phyloP scores from a whole-genome alignment of 2,329 filamentous ascomycete genomes.

The Myriosclerotinia curreyana region DNA sequence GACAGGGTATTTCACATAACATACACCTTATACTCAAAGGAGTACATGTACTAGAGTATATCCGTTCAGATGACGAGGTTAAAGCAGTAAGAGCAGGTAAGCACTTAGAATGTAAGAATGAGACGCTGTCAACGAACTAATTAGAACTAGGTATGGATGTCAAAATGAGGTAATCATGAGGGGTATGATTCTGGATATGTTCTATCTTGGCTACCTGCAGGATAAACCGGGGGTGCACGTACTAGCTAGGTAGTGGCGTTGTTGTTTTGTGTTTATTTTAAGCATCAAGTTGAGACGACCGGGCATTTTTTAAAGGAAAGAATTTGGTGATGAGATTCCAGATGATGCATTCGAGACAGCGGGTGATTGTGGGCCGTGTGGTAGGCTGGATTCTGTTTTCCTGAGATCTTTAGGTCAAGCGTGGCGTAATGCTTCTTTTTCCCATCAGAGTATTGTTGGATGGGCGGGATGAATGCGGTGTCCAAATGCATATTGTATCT shows the following conservation, averaged over 20 bases:
- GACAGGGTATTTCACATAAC: neutral
- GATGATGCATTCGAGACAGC: constrained; percentile 11
- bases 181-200: constrained; percentile 18
- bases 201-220: constrained; percentile 18
- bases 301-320: neutral
- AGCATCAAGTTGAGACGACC: constrained; percentile 4
- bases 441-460: constrained; percentile 1
- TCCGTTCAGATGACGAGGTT: neutral
- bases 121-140: neutral
- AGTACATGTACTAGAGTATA: neutral
- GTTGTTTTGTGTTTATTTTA: constrained; percentile 15
- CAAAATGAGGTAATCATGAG: constrained; percentile 22
- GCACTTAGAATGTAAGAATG: constrained; percentile 20
- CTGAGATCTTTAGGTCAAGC: constrained; percentile 8
- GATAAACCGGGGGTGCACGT: constrained; percentile 1
- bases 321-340: constrained; percentile 7
- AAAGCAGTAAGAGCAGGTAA: constrained; percentile 13
- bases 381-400: neutral
- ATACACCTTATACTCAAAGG: neutral
- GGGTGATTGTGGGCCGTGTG: constrained; percentile 11
- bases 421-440: constrained; percentile 14
- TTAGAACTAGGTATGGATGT: neutral
- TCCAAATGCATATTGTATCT: constrained; percentile 9
- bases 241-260: constrained; percentile 10
- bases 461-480: constrained; percentile 3